Conservation (phyloP, 2,329 filamentous ascomycete species). For the Xylariaceae sp. region DNA sequence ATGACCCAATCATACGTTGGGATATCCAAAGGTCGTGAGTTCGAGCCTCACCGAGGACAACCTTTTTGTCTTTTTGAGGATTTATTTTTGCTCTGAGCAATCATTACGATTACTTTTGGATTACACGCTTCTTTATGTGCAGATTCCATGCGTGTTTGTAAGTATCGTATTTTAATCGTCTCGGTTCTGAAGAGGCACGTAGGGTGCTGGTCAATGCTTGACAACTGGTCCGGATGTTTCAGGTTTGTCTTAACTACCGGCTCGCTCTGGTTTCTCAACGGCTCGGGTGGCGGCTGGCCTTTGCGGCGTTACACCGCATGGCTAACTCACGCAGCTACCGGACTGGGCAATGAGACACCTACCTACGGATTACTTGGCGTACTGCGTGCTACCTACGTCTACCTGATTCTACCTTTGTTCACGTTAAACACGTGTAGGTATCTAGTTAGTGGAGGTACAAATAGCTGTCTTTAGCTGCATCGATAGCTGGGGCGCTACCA, state of each 20-base stretch:
- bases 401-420: background rate
- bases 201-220: no score
- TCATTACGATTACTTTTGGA: background rate
- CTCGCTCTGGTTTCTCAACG: background rate
- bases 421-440: background rate
- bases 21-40: constrained; percentile 45
- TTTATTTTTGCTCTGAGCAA: background rate
- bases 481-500: background rate
- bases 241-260: no score
- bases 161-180: no score
- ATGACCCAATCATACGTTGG: constrained; percentile 14
- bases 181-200: no score
- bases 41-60: constrained; percentile 45
- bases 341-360: background rate
- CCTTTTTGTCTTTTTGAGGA: background rate
- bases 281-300: background rate
- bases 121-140: background rate
- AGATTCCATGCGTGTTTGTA: background rate
- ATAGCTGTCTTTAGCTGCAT: background rate
- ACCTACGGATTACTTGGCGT: background rate
- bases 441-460: background rate
- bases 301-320: background rate
- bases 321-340: background rate
- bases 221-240: no score
- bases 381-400: background rate